Conservation (phyloP, 2,329 filamentous ascomycete species). For the Shiraia bambusicola region DNA sequence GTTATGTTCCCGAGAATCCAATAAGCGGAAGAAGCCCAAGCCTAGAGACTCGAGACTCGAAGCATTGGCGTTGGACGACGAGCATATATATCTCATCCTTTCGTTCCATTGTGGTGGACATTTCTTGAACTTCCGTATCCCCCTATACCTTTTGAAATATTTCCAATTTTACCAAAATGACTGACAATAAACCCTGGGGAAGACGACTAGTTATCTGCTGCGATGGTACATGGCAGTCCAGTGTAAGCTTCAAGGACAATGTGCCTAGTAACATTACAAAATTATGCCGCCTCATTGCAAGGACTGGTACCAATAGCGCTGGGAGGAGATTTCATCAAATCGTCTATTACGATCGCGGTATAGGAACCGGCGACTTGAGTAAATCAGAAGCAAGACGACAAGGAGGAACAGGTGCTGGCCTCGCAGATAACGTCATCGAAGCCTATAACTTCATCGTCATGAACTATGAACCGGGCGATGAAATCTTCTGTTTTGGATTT, state of each 20-base stretch:
- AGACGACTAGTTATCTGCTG: slow-evolving; percentile 41
- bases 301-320: slow-evolving; percentile 28
- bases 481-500: slow-evolving; percentile 52
- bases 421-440: slow-evolving; percentile 52
- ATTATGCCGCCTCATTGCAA: slow-evolving; percentile 35
- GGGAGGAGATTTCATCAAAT: slow-evolving; percentile 39
- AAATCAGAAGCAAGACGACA: slow-evolving; percentile 29
- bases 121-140: background rate
- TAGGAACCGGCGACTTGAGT: slow-evolving; percentile 38
- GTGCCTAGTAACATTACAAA: slow-evolving; percentile 42
- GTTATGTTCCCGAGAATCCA: background rate
- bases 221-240: slow-evolving; percentile 43
- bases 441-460: slow-evolving; percentile 54
- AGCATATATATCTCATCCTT: background rate
- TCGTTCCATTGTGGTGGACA: background rate
- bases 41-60: too few species aligned
- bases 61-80: background rate
- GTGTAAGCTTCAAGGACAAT: slow-evolving; percentile 32
- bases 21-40: background rate
- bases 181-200: slow-evolving; percentile 29
- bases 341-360: slow-evolving; percentile 41
- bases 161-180: slow-evolving; percentile 8
- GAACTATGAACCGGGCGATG: slow-evolving; percentile 53
- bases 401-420: slow-evolving; percentile 48
- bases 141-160: background rate